Evolutionary conservation across 2,329 filamentous ascomycete species (phyloP), one percentile per base, ranked within the genome.

Genomic region (Verticillium longisporum): DNA sequence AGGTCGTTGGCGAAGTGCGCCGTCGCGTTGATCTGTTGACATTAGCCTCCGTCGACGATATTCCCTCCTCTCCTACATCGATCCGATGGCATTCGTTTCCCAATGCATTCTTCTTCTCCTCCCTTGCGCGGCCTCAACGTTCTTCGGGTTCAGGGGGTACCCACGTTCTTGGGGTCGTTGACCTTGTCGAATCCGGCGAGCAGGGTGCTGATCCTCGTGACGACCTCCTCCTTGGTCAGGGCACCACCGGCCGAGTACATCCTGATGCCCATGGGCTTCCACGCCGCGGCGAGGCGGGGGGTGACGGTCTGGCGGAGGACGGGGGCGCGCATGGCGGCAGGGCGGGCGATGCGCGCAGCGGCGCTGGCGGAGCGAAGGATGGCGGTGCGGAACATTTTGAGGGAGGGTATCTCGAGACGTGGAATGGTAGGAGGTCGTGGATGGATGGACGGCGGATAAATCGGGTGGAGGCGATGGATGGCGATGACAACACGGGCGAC

Each of bases 131-230:
- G 7, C n/a, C 6, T 11, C 41, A 5, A 5, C n/a, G n/a, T 21
- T 21, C 41, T 21, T 21, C 38, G 6, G n/a, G 5, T 26, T 50
- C 36, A 59, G 55, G 15, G 32, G 53, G 60, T 45, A 78, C 80
- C 66, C 84, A 88, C 86, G 76, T 87, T 87, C 69, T 74, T 72
- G 62, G 82, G 77, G 71, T 88, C 85, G 76, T 86, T 85, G 78
- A 92, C 89, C 90, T 99, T 99, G 82, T 99, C 95, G 76, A 98
- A 99, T 77, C 93, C 94, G 81, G 92, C 89, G 78, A 99, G 78
- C 72, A 99, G 83, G 78, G 92, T 90, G 76, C 96, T 84, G 83
- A 98, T 97, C 74, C 94, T 87, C 64, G 91, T 91, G 81, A 96
- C 89, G 62, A 97, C 90, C 81, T 97, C 92, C 61, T 88, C 82